Base-by-base conservation (phyloP, 192 early-diverging fungal genomes). In the Lobosporangium transversale region DNA sequence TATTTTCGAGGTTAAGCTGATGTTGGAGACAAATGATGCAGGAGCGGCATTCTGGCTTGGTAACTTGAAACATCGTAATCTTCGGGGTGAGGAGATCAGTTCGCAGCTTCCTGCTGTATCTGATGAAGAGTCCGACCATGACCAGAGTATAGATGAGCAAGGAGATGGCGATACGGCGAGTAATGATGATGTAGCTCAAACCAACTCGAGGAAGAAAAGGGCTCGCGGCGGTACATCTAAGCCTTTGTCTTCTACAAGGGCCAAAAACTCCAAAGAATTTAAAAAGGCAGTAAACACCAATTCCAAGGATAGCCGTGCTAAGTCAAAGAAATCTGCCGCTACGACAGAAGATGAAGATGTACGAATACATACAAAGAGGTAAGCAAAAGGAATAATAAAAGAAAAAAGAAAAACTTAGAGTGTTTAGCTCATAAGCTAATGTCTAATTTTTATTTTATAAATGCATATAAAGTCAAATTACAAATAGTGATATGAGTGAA, bases 1-100 rank as follows among this genome's bases (percentile, higher is more conserved):
- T 3, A 78, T 94, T 15, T 94, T 88, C 70, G 85, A 91, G 55
- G 92, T 93, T 14, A 91, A 92, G 51, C 82, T 84, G 18, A 70
- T 94, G 80, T 81, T 94, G 64, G 87, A 84, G 26, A 85, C 89
- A 65, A 92, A 94, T 56, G 86, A 87, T 53, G 33, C 66, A 59
- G 4, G 88, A 58, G 57, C 80, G 61, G 32, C 73, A 5, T 76
- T 76, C 45, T 76, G 73, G 73, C 49, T 76, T 2, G 73, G 73
- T 35, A 87, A 86, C 56, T 79, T 94, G 12, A 94, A 91, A 58
- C 91, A 90, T 64, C 83, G 93, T 15, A 90, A 93, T 68, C 63
- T 94, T 45, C 79, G 79, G 1, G 91, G 91, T 36, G 81, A 82
- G 18, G 81, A 87, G 55, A 85, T 94, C n/a, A 83, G 89, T 27